Evolutionary conservation across 2,329 filamentous ascomycete genomes (phyloP), one percentile per base, ranked within the genome.

Genomic region (Trichoderma sp.): DNA sequence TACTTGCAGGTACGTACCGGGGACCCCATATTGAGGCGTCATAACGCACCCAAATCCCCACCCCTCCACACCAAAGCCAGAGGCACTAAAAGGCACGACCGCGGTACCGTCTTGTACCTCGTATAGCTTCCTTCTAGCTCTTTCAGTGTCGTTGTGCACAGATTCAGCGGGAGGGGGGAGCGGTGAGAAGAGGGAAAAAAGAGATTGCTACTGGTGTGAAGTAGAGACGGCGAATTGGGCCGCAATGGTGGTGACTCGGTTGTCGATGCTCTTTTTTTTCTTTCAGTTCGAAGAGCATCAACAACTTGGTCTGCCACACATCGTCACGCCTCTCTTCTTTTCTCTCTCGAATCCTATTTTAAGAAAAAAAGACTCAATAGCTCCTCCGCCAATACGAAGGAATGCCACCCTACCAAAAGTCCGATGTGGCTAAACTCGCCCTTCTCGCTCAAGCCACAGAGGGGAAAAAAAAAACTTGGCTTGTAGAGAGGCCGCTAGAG

Each of bases 371-470:
- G 16, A 16, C 8, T 37, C 55, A 24, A 13, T 58, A 59, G 35
- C 13, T 49, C 7, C 47, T 67, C 55, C 57, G 47, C 65, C 56
- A n/a, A 68, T 68, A 68, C 65, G 65, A 68, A 68, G 47, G 57
- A 68, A 68, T 68, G 65, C 52, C 57, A 68, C 65, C 65, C 65
- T 49, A 35, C 57, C 47, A 49, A 49, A 49, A 24, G 40, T n/a
- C 40, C 40, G n/a, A 43, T 43, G 40, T n/a, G 40, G 40, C 40
- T 43, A 43, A 19, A 8, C 33, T 35, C 33, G 33, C 33, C 4
- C 40, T n/a, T n/a, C 3, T 11, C n/a, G 14, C 33, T 29, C n/a
- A 47, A 61, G 65, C 65, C 56, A 60, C 65, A 68, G 29, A 47
- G 2, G 14, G n/a, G n/a, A n/a, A 10, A 14, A 40, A 33, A 6